phyloP scores from a whole-genome alignment of 2,329 filamentous ascomycete species.

The Ramichloridium luteum region DNA sequence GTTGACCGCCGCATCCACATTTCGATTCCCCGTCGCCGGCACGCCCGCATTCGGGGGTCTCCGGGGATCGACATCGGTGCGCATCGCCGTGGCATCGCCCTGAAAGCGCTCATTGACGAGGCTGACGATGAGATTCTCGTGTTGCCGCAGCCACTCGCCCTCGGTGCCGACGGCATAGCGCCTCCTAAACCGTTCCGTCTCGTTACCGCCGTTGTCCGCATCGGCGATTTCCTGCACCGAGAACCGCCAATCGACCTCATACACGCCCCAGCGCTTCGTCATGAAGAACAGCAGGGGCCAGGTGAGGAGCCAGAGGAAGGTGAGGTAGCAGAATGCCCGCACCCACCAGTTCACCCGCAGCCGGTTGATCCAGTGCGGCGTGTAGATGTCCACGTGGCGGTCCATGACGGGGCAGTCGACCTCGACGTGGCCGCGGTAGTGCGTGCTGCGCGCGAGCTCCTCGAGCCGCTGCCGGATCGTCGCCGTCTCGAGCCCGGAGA shows the following conservation, averaged over 20 bases:
- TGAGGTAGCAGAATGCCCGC: slow-evolving; percentile 51
- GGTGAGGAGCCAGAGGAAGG: slow-evolving; percentile 54
- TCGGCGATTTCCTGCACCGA: slow-evolving; percentile 27
- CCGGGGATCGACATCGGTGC: slow-evolving; percentile 31
- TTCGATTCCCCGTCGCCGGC: slow-evolving; percentile 13
- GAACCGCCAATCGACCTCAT: slow-evolving; percentile 52
- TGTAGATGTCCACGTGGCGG: slow-evolving; percentile 50
- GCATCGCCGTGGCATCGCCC: slow-evolving; percentile 24
- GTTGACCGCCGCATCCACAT: slow-evolving; percentile 16
- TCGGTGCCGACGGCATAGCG: slow-evolving; percentile 41
- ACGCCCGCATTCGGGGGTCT: slow-evolving; percentile 7
- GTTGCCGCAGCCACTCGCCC: slow-evolving; percentile 49
- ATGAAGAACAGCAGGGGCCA: slow-evolving; percentile 60
- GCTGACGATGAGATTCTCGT: slow-evolving; percentile 47
- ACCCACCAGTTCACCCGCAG: slow-evolving; percentile 60
- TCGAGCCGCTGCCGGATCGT: slow-evolving; percentile 41
- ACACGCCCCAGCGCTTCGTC: slow-evolving; percentile 56
- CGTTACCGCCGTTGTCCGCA: slow-evolving; percentile 13
- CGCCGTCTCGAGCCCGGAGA: slow-evolving; percentile 50
- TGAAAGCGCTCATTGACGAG: slow-evolving; percentile 48
- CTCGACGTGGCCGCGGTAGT: slow-evolving; percentile 51
- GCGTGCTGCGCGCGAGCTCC: slow-evolving; percentile 48
- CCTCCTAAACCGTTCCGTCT: slow-evolving; percentile 17
- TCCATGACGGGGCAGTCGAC: slow-evolving; percentile 50
- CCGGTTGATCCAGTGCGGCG: slow-evolving; percentile 47